Conservation (phyloP, 139 green algal genomes). For the Desmodesmus armatus region DNA sequence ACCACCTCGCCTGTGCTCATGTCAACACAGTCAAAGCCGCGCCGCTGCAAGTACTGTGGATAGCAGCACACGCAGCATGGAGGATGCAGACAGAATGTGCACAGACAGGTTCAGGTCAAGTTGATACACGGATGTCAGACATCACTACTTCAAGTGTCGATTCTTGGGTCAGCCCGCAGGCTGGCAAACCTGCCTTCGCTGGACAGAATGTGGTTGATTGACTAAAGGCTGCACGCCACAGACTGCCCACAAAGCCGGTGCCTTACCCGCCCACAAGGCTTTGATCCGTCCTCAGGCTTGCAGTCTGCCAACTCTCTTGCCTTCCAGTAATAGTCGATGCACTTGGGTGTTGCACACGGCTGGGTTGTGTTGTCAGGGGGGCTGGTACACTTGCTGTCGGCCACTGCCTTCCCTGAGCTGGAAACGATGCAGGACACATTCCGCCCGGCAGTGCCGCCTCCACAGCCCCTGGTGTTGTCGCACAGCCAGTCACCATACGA, state of each 20-base stretch:
- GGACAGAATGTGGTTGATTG: no score
- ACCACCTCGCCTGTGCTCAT: conserved; percentile 15
- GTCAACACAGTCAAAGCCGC: conserved; percentile 41
- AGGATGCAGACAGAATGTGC: no score
- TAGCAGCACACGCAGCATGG: not conserved
- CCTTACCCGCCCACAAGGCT: conserved; percentile 37
- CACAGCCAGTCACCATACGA: conserved; percentile 40
- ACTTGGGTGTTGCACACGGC: conserved; percentile 8
- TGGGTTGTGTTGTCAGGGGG: conserved; percentile 5
- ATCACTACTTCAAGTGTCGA: no score
- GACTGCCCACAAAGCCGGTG: no score
- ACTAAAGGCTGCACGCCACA: no score
- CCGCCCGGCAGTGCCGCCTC: conserved; percentile 19
- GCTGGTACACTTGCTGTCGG: not conserved
- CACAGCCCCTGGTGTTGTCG: conserved; percentile 24
- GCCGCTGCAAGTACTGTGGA: conserved; percentile 31
- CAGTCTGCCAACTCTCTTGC: conserved; percentile 37
- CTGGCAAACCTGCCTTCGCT: no score
- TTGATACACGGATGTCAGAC: no score
- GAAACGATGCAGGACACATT: not conserved
- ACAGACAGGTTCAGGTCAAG: no score
- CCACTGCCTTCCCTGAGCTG: not conserved
- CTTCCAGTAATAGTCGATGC: conserved; percentile 31
- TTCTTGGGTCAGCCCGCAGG: no score
- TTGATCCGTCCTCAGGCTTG: conserved; percentile 5